These are phyloP conservation scores for Nakazawaea ambrosiae DNA, from an alignment of 805 yeast species.

Conservation along the genomic window DNA sequence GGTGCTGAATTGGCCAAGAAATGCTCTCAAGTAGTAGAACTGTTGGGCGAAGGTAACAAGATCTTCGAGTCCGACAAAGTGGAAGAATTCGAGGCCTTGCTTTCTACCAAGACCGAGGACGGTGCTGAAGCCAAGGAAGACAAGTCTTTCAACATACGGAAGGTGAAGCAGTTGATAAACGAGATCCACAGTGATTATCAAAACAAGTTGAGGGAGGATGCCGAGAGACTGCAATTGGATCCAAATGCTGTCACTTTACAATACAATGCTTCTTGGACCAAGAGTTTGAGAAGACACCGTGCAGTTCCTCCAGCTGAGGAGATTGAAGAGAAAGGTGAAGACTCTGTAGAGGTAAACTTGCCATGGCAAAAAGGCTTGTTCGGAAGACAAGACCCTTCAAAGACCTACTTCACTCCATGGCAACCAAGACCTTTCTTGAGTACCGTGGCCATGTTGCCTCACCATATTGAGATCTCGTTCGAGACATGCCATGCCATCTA, in stretches of 20 bases:
- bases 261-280: constrained; percentile 38
- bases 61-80: constrained; percentile 15
- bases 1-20: constrained; percentile 24
- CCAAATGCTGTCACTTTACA: neutral
- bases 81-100: constrained; percentile 27
- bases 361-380: constrained; percentile 81
- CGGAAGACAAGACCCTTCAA: constrained; percentile 72
- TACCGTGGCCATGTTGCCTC: constrained; percentile 87
- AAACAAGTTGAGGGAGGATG: constrained; percentile 22
- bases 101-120: constrained; percentile 44
- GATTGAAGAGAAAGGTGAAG: constrained; percentile 24
- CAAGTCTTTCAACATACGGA: constrained; percentile 21
- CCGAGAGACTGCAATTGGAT: constrained; percentile 14
- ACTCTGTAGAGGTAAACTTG: constrained; percentile 42
- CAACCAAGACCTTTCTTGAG: constrained; percentile 88
- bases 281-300: constrained; percentile 33
- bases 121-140: constrained; percentile 24
- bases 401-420: constrained; percentile 96
- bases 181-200: constrained; percentile 25
- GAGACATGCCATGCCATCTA: constrained; percentile 95
- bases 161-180: constrained; percentile 24
- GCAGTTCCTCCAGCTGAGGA: constrained; percentile 28
- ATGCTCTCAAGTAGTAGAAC: constrained; percentile 29
- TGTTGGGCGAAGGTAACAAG: constrained; percentile 17
- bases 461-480: constrained; percentile 86